phyloP scores from a whole-genome alignment of 257 asterid species.

The Ligustrum vulgare region DNA sequence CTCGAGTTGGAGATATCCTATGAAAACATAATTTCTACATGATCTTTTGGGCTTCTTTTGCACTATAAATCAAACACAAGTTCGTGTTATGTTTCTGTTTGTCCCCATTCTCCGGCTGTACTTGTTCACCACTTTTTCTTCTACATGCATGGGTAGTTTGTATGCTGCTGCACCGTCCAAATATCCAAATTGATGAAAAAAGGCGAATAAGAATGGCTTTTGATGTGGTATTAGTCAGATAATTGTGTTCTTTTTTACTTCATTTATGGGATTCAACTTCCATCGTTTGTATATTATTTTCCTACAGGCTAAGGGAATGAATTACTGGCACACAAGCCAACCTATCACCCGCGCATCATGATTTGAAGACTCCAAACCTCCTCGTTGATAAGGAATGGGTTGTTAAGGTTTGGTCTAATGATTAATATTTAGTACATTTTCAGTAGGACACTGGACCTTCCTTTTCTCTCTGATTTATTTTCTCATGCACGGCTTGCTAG shows the following conservation, averaged over 20 bases:
- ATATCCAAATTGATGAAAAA: conserved; percentile 72
- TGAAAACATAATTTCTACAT: not conserved
- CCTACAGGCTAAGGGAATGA: conserved; percentile 97
- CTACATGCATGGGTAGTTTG: conserved; percentile 83
- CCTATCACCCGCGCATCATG: conserved; percentile 94
- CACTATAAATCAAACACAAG: not conserved
- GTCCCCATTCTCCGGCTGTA: not conserved
- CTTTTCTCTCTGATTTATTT: conserved; percentile 8
- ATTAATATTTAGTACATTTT: not conserved
- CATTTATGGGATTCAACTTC: conserved; percentile 19
- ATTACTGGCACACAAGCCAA: conserved; percentile 88
- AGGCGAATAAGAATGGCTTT: conserved; percentile 90
- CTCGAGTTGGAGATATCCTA: not conserved
- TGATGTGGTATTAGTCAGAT: conserved; percentile 73
- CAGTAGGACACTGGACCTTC: not conserved
- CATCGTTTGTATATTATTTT: conserved; percentile 15
- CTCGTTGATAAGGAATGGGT: conserved; percentile 95
- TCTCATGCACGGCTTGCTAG: conserved; percentile 42
- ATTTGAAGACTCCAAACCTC: conserved; percentile 93
- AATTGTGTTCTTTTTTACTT: conserved; percentile 21
- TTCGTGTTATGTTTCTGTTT: conserved; percentile 9
- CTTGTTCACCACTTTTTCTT: not conserved
- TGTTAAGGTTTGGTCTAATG: conserved; percentile 69
- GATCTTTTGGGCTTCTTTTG: not conserved
- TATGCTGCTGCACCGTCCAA: conserved; percentile 82